phyloP scores from a whole-genome alignment of 1,284 basidiomycete genomes.

The Sanghuangporus weigelae region DNA sequence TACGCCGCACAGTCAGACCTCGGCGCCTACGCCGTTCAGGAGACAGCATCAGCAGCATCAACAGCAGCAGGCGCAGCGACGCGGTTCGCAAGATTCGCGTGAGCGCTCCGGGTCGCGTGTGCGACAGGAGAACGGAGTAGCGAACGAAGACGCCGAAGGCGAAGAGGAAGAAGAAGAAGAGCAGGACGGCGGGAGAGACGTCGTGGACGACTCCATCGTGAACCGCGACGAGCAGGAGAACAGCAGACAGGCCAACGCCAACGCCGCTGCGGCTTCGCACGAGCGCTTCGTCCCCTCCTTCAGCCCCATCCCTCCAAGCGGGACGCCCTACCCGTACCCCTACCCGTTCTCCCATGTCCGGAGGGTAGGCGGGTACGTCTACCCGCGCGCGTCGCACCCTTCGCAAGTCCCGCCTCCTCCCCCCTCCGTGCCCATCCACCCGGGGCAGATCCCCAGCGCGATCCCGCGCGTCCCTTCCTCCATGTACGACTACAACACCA shows the following conservation, averaged over 20 bases:
- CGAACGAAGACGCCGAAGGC: too few relatives aligned
- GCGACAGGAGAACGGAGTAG: too few relatives aligned
- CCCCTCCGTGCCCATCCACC: neutral
- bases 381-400: constrained; percentile 22
- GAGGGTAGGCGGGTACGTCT: constrained; percentile 36
- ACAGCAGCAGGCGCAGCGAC: neutral
- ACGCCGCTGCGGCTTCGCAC: constrained; percentile 20
- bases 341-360: constrained; percentile 70
- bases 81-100: too few relatives aligned
- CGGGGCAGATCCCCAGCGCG: neutral
- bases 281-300: constrained; percentile 57
- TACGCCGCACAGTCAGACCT: constrained; percentile 67
- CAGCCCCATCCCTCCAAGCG: constrained; percentile 47
- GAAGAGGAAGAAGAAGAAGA: too few relatives aligned
- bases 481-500: constrained; percentile 47
- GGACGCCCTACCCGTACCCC: constrained; percentile 72
- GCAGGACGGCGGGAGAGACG: neutral
- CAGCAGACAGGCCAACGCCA: too few relatives aligned
- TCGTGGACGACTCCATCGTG: too few relatives aligned
- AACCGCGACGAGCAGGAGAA: too few relatives aligned
- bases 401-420: neutral
- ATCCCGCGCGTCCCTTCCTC: constrained; percentile 37
- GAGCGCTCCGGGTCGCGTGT: too few relatives aligned
- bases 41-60: constrained; percentile 8
- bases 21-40: constrained; percentile 63